Evolutionary conservation across 305 asterid genomes (phyloP).

Genomic region (Rubia peregrina): DNA sequence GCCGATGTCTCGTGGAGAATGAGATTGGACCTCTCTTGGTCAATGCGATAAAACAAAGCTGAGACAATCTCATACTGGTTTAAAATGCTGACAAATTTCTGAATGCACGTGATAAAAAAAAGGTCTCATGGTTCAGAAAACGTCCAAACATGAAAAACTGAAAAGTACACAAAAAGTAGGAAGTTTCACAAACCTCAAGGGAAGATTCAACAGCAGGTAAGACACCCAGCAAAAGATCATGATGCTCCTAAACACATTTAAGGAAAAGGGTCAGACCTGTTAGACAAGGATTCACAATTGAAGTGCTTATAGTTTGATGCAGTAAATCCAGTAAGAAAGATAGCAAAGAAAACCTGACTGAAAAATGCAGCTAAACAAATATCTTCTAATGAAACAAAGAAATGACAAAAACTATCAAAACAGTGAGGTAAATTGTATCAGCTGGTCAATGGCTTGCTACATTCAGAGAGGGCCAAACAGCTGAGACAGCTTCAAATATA

Average conservation of each 20-base stretch:
- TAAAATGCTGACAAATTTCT: constrained; percentile 68
- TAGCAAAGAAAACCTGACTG: neutral
- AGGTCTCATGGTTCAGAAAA: constrained; percentile 18
- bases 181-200: constrained; percentile 68
- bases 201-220: constrained; percentile 83
- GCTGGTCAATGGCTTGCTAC: neutral
- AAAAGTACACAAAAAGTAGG: constrained; percentile 22
- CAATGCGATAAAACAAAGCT: constrained; percentile 63
- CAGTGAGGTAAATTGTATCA: neutral
- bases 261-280: constrained; percentile 19
- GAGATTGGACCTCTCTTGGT: constrained; percentile 76
- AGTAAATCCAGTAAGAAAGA: neutral
- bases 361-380: neutral
- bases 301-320: neutral
- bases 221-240: constrained; percentile 75
- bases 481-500: neutral
- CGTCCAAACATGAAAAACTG: constrained; percentile 16
- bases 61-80: constrained; percentile 80
- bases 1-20: constrained; percentile 76
- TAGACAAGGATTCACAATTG: constrained; percentile 5
- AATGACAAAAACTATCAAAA: neutral
- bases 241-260: constrained; percentile 74
- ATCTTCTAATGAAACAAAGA: constrained; percentile 2
- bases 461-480: neutral
- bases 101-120: constrained; percentile 23